A percentile compares a stretch with the other conserved stretches of the same genome.
phyloP scores from a whole-genome alignment of 139 green algal species.

The Picochlorum sp. region DNA sequence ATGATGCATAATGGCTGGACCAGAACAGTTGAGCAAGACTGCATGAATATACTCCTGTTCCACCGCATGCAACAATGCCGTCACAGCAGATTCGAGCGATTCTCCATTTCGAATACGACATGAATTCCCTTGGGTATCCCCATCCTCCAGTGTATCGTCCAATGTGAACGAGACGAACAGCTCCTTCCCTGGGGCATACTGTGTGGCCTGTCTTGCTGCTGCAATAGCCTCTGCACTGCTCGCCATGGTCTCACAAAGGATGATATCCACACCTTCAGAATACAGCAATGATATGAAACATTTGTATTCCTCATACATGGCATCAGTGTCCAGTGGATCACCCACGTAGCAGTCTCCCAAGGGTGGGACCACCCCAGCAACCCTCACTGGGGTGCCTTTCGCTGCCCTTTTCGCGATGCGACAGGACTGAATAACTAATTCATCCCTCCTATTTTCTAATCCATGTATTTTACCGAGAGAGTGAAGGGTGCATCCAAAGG shows the following conservation, averaged over 20 bases:
- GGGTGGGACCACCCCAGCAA: constrained; percentile 21
- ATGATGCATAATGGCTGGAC: neutral
- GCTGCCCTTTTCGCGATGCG: neutral
- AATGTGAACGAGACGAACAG: constrained; percentile 52
- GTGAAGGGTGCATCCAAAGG: constrained; percentile 37
- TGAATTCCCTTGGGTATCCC: neutral
- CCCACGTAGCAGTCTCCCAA: constrained; percentile 25
- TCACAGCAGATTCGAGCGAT: neutral
- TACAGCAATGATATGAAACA: constrained; percentile 24
- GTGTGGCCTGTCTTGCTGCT: constrained; percentile 23
- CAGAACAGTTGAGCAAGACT: constrained; percentile 37
- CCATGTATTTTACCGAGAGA: constrained; percentile 18
- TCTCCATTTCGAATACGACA: neutral
- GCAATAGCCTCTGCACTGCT: constrained; percentile 29
- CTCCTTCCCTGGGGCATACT: constrained; percentile 20
- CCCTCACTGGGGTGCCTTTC: neutral
- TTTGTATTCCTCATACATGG: constrained; percentile 34
- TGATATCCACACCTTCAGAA: constrained; percentile 34
- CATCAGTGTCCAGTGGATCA: constrained; percentile 2
- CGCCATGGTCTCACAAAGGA: constrained; percentile 52
- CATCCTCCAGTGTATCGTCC: constrained; percentile 22
- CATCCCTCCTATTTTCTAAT: no score
- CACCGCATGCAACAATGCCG: no score
- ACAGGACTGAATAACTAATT: no score
- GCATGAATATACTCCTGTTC: constrained; percentile 7